Evolutionary conservation across 2,329 filamentous ascomycete genomes (phyloP).

Genomic region (Aspergillus thermomutatus): DNA sequence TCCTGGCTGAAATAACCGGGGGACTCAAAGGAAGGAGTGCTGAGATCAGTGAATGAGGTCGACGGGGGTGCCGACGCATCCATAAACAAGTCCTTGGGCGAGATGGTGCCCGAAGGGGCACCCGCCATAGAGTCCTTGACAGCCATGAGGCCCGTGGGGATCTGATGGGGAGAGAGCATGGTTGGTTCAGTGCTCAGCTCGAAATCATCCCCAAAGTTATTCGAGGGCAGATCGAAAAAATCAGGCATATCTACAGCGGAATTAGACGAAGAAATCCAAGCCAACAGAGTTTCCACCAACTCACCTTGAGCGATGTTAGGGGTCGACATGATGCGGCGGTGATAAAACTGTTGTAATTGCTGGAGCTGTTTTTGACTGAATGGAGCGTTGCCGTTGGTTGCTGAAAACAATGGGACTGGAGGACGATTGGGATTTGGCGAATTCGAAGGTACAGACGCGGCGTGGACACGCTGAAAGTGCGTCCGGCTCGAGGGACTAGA

Average conservation of each 20-base stretch:
- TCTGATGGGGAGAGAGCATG: conserved; percentile 26
- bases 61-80: conserved; percentile 78
- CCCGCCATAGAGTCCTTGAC: conserved; percentile 42
- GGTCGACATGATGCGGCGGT: conserved; percentile 40
- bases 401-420: conserved; percentile 28
- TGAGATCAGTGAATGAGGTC: conserved; percentile 75
- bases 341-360: conserved; percentile 19
- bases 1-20: conserved; percentile 68
- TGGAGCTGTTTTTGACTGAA: conserved; percentile 33
- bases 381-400: background rate
- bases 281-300: conserved; percentile 29
- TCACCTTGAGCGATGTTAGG: conserved; percentile 38
- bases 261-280: conserved; percentile 14
- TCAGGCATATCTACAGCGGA: conserved; percentile 19
- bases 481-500: conserved; percentile 32
- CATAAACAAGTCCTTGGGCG: conserved; percentile 75
- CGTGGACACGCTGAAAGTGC: conserved; percentile 31
- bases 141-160: conserved; percentile 38
- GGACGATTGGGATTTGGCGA: conserved; percentile 35
- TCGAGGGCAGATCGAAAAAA: conserved; percentile 28
- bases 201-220: conserved; percentile 24
- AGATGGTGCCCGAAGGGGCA: conserved; percentile 62
- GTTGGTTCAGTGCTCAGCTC: conserved; percentile 20
- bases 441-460: conserved; percentile 39
- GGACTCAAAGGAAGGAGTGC: conserved; percentile 77